Conservation (phyloP, 129 eudicot genomes). For the Saussurea involucrata region DNA sequence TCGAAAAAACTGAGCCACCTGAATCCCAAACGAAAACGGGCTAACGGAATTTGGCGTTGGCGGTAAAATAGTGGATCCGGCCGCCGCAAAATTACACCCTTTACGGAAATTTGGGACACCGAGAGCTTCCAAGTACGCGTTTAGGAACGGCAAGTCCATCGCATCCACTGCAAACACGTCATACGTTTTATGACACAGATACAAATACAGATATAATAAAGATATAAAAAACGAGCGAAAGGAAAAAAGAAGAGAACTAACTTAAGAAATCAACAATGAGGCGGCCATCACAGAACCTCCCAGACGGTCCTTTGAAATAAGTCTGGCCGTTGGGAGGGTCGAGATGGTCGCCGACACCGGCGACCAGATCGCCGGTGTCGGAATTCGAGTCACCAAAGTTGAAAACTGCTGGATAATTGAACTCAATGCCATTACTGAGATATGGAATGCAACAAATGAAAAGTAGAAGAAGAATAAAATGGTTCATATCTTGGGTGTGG, state of each 20-base stretch:
- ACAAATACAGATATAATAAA: conserved; percentile 4
- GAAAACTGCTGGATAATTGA: conserved; percentile 85
- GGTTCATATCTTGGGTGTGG: conserved; percentile 12
- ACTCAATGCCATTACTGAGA: conserved; percentile 41
- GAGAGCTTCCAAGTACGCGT: conserved; percentile 72
- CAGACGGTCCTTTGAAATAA: conserved; percentile 76
- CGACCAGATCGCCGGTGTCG: conserved; percentile 72
- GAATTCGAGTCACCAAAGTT: conserved; percentile 96
- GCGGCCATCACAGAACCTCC: conserved; percentile 88
- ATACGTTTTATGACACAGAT: neutral
- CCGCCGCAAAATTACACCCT: conserved; percentile 88
- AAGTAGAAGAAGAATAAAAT: conserved; percentile 17
- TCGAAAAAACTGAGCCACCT: conserved; percentile 81
- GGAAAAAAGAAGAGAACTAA: conserved; percentile 11
- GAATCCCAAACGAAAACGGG: conserved; percentile 84
- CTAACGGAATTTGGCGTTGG: conserved; percentile 50
- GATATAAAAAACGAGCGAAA: neutral
- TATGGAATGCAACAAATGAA: conserved; percentile 29
- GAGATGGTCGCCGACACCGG: conserved; percentile 48
- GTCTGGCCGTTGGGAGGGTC: conserved; percentile 65
- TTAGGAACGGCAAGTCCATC: conserved; percentile 77
- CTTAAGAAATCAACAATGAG: conserved; percentile 78
- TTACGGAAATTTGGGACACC: conserved; percentile 65
- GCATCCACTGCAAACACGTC: conserved; percentile 65
- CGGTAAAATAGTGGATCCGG: conserved; percentile 74